Base-by-base conservation (phyloP, 2,329 filamentous ascomycete genomes). In the Fusarium musae region DNA sequence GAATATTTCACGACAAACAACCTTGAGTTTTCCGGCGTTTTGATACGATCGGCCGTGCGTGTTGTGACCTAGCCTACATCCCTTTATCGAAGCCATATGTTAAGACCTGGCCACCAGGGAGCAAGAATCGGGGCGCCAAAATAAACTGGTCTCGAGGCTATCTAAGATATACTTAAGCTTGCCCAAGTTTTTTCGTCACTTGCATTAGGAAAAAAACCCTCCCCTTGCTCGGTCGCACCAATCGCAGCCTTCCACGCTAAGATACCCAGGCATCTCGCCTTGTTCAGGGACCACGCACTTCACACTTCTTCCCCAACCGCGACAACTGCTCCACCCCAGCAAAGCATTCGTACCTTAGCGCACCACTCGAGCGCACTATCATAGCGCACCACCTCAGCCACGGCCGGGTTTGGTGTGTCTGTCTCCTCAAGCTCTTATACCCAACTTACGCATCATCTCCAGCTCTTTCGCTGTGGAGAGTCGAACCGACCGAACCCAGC, bases 201-300 rank as follows among this genome's bases (percentile, higher is more conserved):
- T 30, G 12, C 13, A 11, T 28, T 7, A n/a, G 26, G 5, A 28
- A 47, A 47, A 47, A 47, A 30, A 15, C 3, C 26, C 26, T 50
- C 30, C 30, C 47, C 47, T 50, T 50, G 30, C 30, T 34, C 30
- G 59, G 63, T 74, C 69, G 66, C 70, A 74, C 80, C 80, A 81
- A 81, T 81, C 77, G 75, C 62, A 65, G 69, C 47, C 73, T 62
- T 78, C 78, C 80, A 81, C 80, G 79, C 80, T 50, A 50, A 23
- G 47, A 34, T 50, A 49, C 46, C 21, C 75, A 76, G 67, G 64
- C 64, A 65, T 71, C 68, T 69, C 73, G 65, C 59, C 56, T 70
- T 73, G 66, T 70, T 46, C 73, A 74, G 70, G 74, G 66, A 77
- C 72, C 69, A 67, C 70, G 59, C 63, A 53, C 57, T 72, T 70